Base-by-base conservation (phyloP, 495 filamentous ascomycete genomes). In the Clavariopsis aquatica region DNA sequence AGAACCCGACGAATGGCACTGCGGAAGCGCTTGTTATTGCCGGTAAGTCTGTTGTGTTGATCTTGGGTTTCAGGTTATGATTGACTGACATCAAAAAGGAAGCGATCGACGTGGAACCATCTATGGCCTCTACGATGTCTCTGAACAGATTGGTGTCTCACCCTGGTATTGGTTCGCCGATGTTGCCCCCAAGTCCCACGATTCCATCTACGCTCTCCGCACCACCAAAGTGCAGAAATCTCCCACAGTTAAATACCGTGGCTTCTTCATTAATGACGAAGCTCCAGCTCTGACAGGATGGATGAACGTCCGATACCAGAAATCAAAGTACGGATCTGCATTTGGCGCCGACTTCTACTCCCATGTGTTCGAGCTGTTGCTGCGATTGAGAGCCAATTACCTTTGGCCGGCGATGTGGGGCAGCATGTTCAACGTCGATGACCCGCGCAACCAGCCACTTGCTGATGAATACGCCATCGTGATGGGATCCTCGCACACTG, bases 81-180 rank as follows among this genome's bases (percentile, higher is more conserved):
- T n/a, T n/a, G 1, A 59, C 49, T 66, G 12, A 36, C 52, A 24
- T 29, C 7, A 1, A 24, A n/a, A 49, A 74, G 72, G 88, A 17
- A 84, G 75, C 59, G 87, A 90, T 70, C 81, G 84, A 49, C 81
- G 89, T 27, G 89, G 87, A 0, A 84, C 85, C 2, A 89, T 91
- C 65, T 92, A 81, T 64, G 88, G 89, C 13, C 78, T 90, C 57
- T 91, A 92, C 75, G 85, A 87, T 49, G 73, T 92, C 60, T 89
- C 85, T 29, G 87, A 90, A 70, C 87, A 90, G 65, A 90, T 91
- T 54, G 88, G 89, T 19, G 86, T 91, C 7, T 87, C 85, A 43
- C 89, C 88, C 43, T 91, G 87, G 87, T 87, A 89, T 73, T 91
- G 84, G 80, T 90, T 81, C 81, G 87, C 88, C 0, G 88, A 91